phyloP scores from a whole-genome alignment of 2,329 filamentous ascomycete genomes.

The Ophiognomonia clavigignenti-juglandacearum region DNA sequence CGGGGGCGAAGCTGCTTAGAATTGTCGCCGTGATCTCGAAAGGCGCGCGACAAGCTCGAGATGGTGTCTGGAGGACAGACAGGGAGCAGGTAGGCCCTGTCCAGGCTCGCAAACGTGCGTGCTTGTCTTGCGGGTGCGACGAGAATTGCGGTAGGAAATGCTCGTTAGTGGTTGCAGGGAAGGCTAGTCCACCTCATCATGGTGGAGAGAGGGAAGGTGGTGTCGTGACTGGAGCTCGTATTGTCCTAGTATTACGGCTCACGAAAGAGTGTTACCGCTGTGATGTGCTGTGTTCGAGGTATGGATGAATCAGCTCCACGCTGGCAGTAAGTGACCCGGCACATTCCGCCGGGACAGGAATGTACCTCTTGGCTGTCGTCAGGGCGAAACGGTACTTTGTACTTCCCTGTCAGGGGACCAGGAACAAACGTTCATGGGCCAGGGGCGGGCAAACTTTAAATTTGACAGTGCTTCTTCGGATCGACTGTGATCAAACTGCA shows the following conservation, averaged over 20 bases:
- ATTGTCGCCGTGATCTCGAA: constrained; percentile 15
- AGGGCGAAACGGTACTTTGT: not conserved
- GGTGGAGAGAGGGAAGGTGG: not conserved
- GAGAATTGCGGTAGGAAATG: constrained; percentile 3
- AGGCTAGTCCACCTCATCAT: constrained; percentile 11
- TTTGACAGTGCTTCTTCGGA: not conserved
- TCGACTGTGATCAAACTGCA: no score
- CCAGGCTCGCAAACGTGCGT: constrained; percentile 8
- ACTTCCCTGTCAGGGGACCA: no score
- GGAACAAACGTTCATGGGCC: not conserved
- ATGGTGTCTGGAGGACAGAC: constrained; percentile 9
- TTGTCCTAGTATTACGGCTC: constrained; percentile 4
- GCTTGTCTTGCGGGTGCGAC: constrained; percentile 6
- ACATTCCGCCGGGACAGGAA: no score
- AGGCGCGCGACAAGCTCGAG: constrained; percentile 7
- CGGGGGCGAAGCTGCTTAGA: not conserved
- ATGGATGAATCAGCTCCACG: constrained; percentile 12
- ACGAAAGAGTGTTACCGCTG: constrained; percentile 10
- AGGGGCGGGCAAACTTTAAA: not conserved
- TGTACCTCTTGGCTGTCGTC: constrained; percentile 2
- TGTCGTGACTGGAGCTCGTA: constrained; percentile 5
- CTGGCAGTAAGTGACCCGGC: not conserved
- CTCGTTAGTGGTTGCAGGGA: constrained; percentile 10
- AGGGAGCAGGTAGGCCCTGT: constrained; percentile 13
- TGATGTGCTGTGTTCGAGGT: constrained; percentile 3